A percentile compares a stretch with the other conserved stretches of the same genome.
Evolutionary conservation across 2,329 filamentous ascomycete genomes (phyloP).

Genomic region (Thelonectria rubi): DNA sequence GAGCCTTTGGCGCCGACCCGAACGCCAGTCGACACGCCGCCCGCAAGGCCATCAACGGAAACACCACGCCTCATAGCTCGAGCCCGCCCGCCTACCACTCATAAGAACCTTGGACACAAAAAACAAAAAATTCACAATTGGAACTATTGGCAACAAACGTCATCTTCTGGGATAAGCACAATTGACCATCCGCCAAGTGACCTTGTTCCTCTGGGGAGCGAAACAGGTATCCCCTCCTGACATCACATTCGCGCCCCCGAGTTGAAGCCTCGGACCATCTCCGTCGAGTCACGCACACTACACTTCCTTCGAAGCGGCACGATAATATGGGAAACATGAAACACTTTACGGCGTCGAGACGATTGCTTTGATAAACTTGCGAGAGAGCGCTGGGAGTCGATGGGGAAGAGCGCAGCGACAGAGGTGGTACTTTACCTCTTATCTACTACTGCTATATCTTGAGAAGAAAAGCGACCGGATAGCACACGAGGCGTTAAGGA

Average conservation of each 20-base stretch:
- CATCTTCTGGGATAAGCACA: no score
- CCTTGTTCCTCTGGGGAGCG: no score
- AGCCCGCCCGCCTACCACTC: conserved; percentile 32
- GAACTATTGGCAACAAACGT: no score
- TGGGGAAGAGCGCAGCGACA: neutral
- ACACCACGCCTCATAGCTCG: conserved; percentile 22
- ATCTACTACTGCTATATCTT: no score
- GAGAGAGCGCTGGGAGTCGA: neutral
- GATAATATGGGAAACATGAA: neutral
- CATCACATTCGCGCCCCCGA: no score
- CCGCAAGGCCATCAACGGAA: conserved; percentile 42
- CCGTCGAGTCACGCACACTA: no score
- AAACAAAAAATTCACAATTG: no score
- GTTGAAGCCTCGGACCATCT: no score
- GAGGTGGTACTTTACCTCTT: no score
- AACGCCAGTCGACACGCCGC: conserved; percentile 6
- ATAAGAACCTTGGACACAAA: neutral
- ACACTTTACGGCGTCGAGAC: neutral
- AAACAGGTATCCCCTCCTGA: no score
- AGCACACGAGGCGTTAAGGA: conserved; percentile 2
- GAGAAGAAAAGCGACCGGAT: neutral
- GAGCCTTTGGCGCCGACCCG: conserved; percentile 53
- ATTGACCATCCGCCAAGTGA: no score
- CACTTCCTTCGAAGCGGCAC: no score
- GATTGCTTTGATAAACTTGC: neutral